Evolutionary conservation across 257 asterid species (phyloP).

Genomic region (Avicennia marina): DNA sequence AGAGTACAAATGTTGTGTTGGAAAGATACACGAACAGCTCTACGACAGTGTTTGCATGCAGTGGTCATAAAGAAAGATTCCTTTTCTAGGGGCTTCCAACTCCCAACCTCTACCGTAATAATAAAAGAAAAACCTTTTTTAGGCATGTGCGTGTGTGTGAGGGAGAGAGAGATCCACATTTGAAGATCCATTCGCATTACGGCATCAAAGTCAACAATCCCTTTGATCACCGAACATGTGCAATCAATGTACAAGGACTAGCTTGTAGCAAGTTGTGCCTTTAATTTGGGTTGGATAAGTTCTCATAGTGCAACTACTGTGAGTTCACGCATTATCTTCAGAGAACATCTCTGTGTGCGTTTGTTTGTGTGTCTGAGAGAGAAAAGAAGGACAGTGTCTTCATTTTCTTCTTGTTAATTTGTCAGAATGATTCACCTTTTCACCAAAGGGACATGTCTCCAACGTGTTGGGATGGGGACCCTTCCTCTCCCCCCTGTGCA

Average conservation of each 20-base stretch:
- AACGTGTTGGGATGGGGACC: constrained; percentile 55
- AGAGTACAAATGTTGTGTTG: background rate
- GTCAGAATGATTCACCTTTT: constrained; percentile 14
- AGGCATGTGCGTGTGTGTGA: too few relatives aligned
- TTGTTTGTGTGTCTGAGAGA: background rate
- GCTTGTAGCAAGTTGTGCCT: constrained; percentile 16
- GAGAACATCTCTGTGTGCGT: background rate
- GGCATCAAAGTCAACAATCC: constrained; percentile 17
- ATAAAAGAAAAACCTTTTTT: background rate
- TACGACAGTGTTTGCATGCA: background rate
- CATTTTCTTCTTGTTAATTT: background rate
- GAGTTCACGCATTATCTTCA: constrained; percentile 13
- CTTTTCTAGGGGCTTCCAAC: background rate
- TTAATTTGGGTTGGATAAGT: too few relatives aligned
- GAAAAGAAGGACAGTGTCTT: background rate
- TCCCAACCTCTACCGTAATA: background rate
- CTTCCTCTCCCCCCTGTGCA: background rate
- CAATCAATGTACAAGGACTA: constrained; percentile 1
- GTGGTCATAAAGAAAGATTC: background rate
- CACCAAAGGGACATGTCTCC: constrained; percentile 52
- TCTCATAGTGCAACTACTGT: constrained; percentile 22
- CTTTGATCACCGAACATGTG: constrained; percentile 22
- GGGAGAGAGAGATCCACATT: constrained; percentile 19
- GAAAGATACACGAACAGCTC: too few relatives aligned
- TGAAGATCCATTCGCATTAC: constrained; percentile 24